Percentiles rank a stretch among this genome's conserved stretches.
These are phyloP conservation scores for Microbotryum scabiosae DNA, from an alignment of 1,284 basidiomycete species.

Conservation along the genomic window DNA sequence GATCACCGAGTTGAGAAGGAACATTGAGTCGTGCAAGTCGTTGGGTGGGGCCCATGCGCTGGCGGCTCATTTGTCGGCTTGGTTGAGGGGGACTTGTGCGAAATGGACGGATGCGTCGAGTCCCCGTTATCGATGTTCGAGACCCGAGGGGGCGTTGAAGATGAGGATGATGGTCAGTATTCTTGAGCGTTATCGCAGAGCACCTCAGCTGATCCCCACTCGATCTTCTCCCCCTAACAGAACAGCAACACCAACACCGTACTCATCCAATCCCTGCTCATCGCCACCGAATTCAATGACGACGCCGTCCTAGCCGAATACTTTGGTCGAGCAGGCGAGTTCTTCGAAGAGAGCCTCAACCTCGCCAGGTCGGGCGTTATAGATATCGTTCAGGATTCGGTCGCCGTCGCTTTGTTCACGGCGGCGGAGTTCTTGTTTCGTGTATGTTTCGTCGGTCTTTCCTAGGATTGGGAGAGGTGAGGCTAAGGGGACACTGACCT, in stretches of 20 bases:
- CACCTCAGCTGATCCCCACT: background rate
- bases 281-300: conserved; percentile 6
- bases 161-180: background rate
- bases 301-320: conserved; percentile 2
- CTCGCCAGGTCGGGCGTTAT: background rate
- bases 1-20: background rate
- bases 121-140: background rate
- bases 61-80: no score
- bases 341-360: conserved; percentile 2
- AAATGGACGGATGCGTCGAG: no score
- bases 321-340: conserved; percentile 1
- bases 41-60: no score
- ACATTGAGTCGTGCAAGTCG: no score
- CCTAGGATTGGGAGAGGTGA: conserved; percentile 8
- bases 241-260: background rate
- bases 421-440: background rate
- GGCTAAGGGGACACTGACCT: background rate
- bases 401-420: background rate
- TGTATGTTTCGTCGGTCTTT: background rate
- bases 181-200: background rate
- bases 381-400: conserved; percentile 9
- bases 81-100: no score
- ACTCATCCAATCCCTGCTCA: conserved; percentile 4
- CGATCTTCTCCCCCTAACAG: conserved; percentile 5
- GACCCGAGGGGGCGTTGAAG: background rate